Evolutionary conservation across 2,329 filamentous ascomycete species (phyloP).

Genomic region (Fusarium multiceps): DNA sequence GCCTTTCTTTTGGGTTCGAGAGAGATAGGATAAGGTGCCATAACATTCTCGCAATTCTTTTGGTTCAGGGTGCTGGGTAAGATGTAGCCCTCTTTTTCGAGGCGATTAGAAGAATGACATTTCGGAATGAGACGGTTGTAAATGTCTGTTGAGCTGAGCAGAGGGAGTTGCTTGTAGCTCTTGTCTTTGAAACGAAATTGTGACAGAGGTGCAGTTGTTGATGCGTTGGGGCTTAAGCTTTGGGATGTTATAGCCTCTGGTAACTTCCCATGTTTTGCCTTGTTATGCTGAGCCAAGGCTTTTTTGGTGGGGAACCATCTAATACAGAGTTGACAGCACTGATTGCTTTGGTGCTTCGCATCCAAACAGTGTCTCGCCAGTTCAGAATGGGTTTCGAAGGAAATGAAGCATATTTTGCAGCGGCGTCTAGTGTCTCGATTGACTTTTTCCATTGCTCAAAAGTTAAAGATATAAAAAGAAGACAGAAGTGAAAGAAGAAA

Average conservation of each 20-base stretch:
- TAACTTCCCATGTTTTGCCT: background rate
- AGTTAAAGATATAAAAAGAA: too few relatives aligned
- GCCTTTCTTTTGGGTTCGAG: slow-evolving; percentile 18
- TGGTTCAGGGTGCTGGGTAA: background rate
- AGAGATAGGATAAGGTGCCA: background rate
- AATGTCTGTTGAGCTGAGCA: background rate
- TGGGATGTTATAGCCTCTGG: background rate
- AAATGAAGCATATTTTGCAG: too few relatives aligned
- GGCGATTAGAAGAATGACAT: slow-evolving; percentile 5
- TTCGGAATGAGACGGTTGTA: background rate
- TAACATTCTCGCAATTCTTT: background rate
- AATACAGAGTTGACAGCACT: slow-evolving; percentile 7
- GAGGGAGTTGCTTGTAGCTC: background rate
- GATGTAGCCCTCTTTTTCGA: slow-evolving; percentile 4
- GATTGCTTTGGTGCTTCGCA: background rate
- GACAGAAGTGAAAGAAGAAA: too few relatives aligned
- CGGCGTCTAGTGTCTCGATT: too few relatives aligned
- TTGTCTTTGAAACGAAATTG: background rate
- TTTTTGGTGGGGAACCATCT: slow-evolving; percentile 2
- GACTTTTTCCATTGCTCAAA: too few relatives aligned
- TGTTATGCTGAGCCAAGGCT: slow-evolving; percentile 1
- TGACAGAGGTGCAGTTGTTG: fast-evolving
- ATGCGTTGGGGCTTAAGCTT: fast-evolving
- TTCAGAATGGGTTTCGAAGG: too few relatives aligned
- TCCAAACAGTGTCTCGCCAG: too few relatives aligned